Base-by-base conservation (phyloP, 257 asterid genomes). In the Cinchona pubescens region DNA sequence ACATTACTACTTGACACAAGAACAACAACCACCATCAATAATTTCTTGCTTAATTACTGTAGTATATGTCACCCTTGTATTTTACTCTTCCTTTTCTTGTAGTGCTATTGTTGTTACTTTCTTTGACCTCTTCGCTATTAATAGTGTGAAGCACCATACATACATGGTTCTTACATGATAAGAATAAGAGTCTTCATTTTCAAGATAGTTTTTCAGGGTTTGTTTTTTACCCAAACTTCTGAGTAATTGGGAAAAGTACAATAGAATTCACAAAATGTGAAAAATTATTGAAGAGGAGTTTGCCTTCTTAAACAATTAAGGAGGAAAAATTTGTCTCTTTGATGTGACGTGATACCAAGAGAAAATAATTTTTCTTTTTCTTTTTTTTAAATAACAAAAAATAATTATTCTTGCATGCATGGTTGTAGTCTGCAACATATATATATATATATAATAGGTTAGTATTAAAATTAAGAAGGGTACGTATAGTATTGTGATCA, bases 311-410 rank as follows among this genome's bases (percentile, higher is more conserved):
- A 48, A 45, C 77, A 65, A n/a, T n/a, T n/a, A n/a, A 43, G 68
- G 63, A 40, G 66, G 38, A 77, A 69, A 77, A 59, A 7, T 62
- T 14, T 76, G 49, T 60, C 34, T 37, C 35, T 34, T 35, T 72
- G 72, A 9, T 38, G 77, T 29, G 76, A 78, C 81, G 27, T 64
- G 0, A 35, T 25, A 78, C 81, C 81, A 71, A 71, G 37, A 71
- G 45, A 38, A 60, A 49, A 62, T 25, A 5, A n/a, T 16, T 70
- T 49, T 34, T 13, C 42, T 71, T n/a, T n/a, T n/a, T n/a, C n/a
- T n/a, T n/a, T n/a, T n/a, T n/a, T n/a, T n/a, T n/a, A n/a, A n/a
- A n/a, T n/a, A n/a, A n/a, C n/a, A n/a, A n/a, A n/a, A n/a, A n/a
- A n/a, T n/a, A n/a, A n/a, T n/a, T n/a, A n/a, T n/a, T n/a, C 38